Evolutionary conservation across 164 flowering plant genomes (phyloP).

Genomic region (Litsea cubeba): DNA sequence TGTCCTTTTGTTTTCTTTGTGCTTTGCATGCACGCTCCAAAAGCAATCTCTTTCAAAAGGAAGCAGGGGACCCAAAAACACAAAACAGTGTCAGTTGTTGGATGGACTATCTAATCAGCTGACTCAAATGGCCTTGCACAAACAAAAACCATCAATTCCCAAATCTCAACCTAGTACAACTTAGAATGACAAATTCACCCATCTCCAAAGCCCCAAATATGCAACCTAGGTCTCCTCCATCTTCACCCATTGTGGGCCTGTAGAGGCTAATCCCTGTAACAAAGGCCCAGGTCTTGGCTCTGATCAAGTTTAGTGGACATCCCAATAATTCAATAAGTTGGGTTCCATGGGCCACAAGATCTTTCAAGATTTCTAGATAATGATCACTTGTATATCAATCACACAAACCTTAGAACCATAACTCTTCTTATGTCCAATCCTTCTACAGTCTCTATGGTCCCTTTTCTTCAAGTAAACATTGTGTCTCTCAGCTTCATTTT

Average conservation of each 20-base stretch:
- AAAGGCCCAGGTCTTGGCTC: not conserved
- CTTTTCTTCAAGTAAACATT: too few species aligned
- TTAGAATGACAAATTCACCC: not conserved
- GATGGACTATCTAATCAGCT: not conserved
- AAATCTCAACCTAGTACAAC: not conserved
- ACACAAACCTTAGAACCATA: too few species aligned
- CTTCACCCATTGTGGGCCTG: not conserved
- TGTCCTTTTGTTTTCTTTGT: constrained; percentile 1
- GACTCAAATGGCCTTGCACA: not conserved
- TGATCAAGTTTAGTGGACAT: not conserved
- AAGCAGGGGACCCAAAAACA: not conserved
- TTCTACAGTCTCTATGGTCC: too few species aligned
- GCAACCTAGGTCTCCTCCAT: not conserved
- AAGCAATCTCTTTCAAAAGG: not conserved
- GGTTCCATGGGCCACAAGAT: not conserved
- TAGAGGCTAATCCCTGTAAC: not conserved
- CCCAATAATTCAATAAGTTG: not conserved
- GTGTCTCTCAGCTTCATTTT: too few species aligned
- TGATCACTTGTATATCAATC: too few species aligned
- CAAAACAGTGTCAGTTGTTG: not conserved
- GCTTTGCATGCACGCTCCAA: constrained; percentile 6
- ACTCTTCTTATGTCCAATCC: too few species aligned
- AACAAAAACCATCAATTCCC: not conserved
- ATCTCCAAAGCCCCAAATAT: not conserved
- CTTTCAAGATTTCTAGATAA: too few species aligned